A percentile compares a stretch with the other conserved stretches of the same genome.
Evolutionary conservation across 1,284 basidiomycete genomes (phyloP).

Genomic region (Spongispora temasekensis): DNA sequence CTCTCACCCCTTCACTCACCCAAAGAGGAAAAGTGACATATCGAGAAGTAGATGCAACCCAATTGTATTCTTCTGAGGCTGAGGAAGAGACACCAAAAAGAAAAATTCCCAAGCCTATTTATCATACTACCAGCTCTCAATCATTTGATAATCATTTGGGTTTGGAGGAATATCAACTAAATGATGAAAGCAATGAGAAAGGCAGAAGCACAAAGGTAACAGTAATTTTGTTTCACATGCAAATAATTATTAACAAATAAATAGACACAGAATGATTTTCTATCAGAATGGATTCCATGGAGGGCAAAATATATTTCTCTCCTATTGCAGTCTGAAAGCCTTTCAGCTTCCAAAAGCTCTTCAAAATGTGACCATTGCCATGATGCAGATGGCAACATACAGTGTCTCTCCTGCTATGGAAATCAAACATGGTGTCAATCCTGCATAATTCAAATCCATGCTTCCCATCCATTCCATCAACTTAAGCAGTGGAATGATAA

Average conservation of each 20-base stretch:
- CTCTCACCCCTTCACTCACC: neutral
- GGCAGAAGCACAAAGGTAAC: neutral
- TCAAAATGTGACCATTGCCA: neutral
- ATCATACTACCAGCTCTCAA: neutral
- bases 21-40: neutral
- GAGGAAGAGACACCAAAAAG: neutral
- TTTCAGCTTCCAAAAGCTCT: neutral
- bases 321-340: neutral
- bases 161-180: neutral
- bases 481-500: neutral
- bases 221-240: neutral
- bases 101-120: neutral
- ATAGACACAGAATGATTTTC: neutral
- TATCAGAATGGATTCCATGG: neutral
- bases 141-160: neutral
- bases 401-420: neutral
- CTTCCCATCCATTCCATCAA: neutral
- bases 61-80: neutral
- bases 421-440: neutral
- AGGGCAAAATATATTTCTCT: neutral
- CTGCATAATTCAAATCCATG: neutral
- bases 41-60: neutral
- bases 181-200: neutral
- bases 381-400: neutral
- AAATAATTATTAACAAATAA: neutral